Percentiles rank a stretch among this genome's conserved stretches.
phyloP scores from a whole-genome alignment of 495 filamentous ascomycete genomes.

The Aspergillus nanangensis region DNA sequence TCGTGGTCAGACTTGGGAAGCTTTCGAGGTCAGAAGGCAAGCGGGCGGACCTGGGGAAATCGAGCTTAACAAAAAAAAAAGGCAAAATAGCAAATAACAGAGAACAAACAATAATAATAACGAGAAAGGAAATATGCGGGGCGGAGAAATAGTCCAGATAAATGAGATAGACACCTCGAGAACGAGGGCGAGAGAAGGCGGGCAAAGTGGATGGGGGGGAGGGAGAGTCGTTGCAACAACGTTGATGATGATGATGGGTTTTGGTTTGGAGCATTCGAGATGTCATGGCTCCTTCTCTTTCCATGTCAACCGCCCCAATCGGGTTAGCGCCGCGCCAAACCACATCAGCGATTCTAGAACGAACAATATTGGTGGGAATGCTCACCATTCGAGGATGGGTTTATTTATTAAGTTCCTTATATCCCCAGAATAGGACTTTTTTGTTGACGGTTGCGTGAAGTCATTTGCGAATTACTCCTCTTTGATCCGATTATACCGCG shows the following conservation, averaged over 20 bases:
- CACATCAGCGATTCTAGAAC: slow-evolving; percentile 24
- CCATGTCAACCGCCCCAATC: slow-evolving; percentile 25
- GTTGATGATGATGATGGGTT: too few relatives aligned
- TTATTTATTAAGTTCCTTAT: background rate
- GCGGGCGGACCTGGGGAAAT: background rate
- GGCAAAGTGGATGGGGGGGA: slow-evolving; percentile 4
- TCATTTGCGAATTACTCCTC: too few relatives aligned
- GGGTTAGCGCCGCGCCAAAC: slow-evolving; percentile 20
- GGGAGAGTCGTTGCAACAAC: too few relatives aligned
- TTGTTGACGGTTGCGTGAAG: too few relatives aligned
- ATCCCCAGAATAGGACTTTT: too few relatives aligned
- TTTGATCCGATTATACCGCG: too few relatives aligned
- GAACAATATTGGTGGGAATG: background rate
- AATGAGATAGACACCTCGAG: slow-evolving; percentile 10
- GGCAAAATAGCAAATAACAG: too few relatives aligned
- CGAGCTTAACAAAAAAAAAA: background rate
- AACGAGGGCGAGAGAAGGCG: slow-evolving; percentile 9
- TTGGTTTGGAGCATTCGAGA: too few relatives aligned
- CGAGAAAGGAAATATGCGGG: too few relatives aligned
- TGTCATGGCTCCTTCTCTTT: too few relatives aligned
- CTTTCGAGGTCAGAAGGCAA: background rate
- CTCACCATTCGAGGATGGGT: background rate
- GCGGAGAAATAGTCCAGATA: slow-evolving; percentile 3
- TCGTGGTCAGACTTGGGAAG: background rate
- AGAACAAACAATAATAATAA: too few relatives aligned